A percentile compares a stretch with the other conserved stretches of the same genome.
Conservation (phyloP, 1,139 yeast genomes). For the Candida tunisiensis region DNA sequence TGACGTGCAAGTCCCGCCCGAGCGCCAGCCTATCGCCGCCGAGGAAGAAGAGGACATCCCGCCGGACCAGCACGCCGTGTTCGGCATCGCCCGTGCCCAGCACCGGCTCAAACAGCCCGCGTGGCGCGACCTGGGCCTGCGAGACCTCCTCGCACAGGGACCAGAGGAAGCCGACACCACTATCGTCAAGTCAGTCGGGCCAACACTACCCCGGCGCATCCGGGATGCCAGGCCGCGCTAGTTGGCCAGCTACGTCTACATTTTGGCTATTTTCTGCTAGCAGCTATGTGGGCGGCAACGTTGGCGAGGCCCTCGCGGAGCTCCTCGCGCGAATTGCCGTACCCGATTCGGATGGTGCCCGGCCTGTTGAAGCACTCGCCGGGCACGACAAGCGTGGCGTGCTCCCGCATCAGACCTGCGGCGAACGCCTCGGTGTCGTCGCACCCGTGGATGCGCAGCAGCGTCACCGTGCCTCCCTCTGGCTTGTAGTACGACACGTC, state of each 20-base stretch:
- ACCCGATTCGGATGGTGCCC: constrained; percentile 33
- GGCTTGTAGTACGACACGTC: constrained; percentile 28
- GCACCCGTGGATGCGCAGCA: constrained; percentile 20
- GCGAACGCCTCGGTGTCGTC: constrained; percentile 23
- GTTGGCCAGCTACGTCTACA: too few relatives aligned
- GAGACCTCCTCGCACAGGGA: constrained; percentile 9
- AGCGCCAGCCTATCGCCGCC: constrained; percentile 15
- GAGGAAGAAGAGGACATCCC: constrained; percentile 20
- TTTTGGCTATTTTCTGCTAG: constrained; percentile 1
- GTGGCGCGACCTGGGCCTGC: constrained; percentile 20
- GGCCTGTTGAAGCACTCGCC: constrained; percentile 31
- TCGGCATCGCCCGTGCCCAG: constrained; percentile 5
- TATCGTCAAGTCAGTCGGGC: constrained; percentile 8
- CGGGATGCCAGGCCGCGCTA: too few relatives aligned
- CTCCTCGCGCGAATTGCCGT: constrained; percentile 28
- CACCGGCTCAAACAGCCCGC: constrained; percentile 9
- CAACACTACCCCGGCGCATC: too few relatives aligned
- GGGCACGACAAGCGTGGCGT: constrained; percentile 28
- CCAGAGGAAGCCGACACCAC: constrained; percentile 7
- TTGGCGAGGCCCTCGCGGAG: constrained; percentile 16
- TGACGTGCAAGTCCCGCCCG: constrained; percentile 16
- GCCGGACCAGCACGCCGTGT: constrained; percentile 12
- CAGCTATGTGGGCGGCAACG: constrained; percentile 6
- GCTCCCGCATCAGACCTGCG: constrained; percentile 20
- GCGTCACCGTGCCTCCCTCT: constrained; percentile 32